phyloP scores from a whole-genome alignment of 352 stramenopile species.

The Pythium aquatile region DNA sequence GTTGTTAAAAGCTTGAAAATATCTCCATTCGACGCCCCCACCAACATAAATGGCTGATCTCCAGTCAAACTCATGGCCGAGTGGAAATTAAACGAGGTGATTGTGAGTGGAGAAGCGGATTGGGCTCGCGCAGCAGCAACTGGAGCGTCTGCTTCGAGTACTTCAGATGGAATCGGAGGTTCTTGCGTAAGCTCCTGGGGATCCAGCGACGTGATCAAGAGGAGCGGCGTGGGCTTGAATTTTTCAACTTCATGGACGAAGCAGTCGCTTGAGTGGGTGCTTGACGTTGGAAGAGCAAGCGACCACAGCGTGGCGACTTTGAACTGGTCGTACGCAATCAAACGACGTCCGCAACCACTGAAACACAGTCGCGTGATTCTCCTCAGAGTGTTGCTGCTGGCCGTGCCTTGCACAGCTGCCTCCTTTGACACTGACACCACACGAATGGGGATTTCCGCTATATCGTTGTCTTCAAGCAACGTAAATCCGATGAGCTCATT shows the following conservation, averaged over 20 bases:
- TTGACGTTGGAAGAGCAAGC: not conserved
- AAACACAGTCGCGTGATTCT: constrained; percentile 33
- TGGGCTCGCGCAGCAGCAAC: constrained; percentile 4
- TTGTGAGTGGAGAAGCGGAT: not conserved
- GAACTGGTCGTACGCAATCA: constrained; percentile 33
- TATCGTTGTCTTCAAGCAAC: not conserved
- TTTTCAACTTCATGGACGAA: constrained; percentile 37
- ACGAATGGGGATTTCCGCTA: not conserved
- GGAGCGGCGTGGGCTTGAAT: constrained; percentile 33
- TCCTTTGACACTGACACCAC: not conserved
- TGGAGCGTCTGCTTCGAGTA: constrained; percentile 22
- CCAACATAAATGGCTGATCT: constrained; percentile 9
- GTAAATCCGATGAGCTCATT: constrained; percentile 17
- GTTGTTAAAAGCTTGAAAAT: constrained; percentile 5
- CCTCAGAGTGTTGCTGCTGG: constrained; percentile 12
- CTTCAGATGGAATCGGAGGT: constrained; percentile 21
- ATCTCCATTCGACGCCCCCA: constrained; percentile 12
- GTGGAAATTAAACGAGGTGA: constrained; percentile 12
- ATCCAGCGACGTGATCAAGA: constrained; percentile 29
- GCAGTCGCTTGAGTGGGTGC: constrained; percentile 36
- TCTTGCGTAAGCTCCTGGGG: constrained; percentile 24
- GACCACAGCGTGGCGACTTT: constrained; percentile 31
- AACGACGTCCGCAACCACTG: constrained; percentile 8
- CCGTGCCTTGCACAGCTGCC: not conserved
- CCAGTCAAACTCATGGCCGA: constrained; percentile 2